Evolutionary conservation across 768 basidiomycete species (phyloP).

Genomic region (Suillus ampliporus): DNA sequence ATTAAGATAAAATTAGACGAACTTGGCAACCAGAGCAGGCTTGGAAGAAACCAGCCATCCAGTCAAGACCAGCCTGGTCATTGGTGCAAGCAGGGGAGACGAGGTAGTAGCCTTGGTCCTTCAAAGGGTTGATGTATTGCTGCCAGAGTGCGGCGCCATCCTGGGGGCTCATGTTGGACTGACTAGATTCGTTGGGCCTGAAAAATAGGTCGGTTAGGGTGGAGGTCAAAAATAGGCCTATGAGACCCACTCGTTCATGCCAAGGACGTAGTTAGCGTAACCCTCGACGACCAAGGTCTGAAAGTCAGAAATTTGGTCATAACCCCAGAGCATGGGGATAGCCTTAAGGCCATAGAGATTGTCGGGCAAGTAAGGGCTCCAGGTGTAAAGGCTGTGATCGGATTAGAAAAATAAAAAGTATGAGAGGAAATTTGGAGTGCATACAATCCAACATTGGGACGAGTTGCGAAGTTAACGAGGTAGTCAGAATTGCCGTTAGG

Average conservation of each 20-base stretch:
- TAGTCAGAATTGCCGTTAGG: constrained; percentile 56
- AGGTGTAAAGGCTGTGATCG: constrained; percentile 60
- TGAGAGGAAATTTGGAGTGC: constrained; percentile 11
- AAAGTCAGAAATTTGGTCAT: constrained; percentile 55
- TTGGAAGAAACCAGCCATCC: constrained; percentile 66
- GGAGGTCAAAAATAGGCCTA: constrained; percentile 1
- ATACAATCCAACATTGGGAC: constrained; percentile 49
- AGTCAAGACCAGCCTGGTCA: constrained; percentile 58
- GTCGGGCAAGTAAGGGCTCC: constrained; percentile 61
- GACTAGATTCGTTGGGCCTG: constrained; percentile 71
- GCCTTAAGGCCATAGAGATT: constrained; percentile 53
- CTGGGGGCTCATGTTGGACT: constrained; percentile 63
- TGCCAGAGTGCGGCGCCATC: constrained; percentile 62
- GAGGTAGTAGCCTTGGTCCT: constrained; percentile 58
- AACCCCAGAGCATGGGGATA: constrained; percentile 76
- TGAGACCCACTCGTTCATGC: constrained; percentile 75
- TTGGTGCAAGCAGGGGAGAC: constrained; percentile 74
- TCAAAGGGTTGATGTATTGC: constrained; percentile 63
- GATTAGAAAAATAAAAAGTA: background rate
- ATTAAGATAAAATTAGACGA: constrained; percentile 28
- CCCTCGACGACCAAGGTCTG: constrained; percentile 49
- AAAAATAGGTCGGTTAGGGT: constrained; percentile 2
- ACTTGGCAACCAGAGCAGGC: constrained; percentile 61
- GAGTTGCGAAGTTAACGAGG: constrained; percentile 57
- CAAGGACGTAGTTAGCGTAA: constrained; percentile 57